Percentiles rank a stretch among this genome's conserved stretches.
These are phyloP conservation scores for Tolypocladium cylindrosporum DNA, from an alignment of 2,329 filamentous ascomycete species.

Conservation along the genomic window DNA sequence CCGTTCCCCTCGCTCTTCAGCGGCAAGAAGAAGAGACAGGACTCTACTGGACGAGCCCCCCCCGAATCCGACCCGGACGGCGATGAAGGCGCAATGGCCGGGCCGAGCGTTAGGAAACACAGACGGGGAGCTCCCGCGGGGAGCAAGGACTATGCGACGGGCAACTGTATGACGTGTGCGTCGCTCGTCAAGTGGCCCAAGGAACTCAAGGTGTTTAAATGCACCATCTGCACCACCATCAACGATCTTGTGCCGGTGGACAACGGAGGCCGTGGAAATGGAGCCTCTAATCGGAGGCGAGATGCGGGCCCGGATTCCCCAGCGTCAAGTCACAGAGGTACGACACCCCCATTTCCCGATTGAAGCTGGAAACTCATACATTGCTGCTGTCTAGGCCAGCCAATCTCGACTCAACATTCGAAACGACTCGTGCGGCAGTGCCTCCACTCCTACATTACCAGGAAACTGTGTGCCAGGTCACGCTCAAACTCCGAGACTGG, in stretches of 20 bases:
- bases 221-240: conserved; percentile 74
- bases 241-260: conserved; percentile 53
- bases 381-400: conserved; percentile 10
- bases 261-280: conserved; percentile 11
- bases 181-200: conserved; percentile 71
- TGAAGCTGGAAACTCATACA: neutral
- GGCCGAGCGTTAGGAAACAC: conserved; percentile 10
- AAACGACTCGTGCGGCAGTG: conserved; percentile 22
- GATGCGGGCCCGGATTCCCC: conserved; percentile 9
- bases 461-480: conserved; percentile 10
- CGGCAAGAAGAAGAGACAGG: conserved; percentile 43
- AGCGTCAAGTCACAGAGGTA: conserved; percentile 3
- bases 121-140: conserved; percentile 22
- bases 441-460: conserved; percentile 19
- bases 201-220: conserved; percentile 65
- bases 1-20: conserved; percentile 67
- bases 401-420: conserved; percentile 24
- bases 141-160: conserved; percentile 52
- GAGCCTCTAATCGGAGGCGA: conserved; percentile 10
- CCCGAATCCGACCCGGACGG: conserved; percentile 18
- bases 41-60: conserved; percentile 22
- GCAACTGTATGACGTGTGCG: conserved; percentile 79
- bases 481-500: conserved; percentile 5
- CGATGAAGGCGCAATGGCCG: conserved; percentile 12
- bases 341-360: neutral